Base-by-base conservation (phyloP, 805 yeast species). In the Yarrowia sp. region DNA sequence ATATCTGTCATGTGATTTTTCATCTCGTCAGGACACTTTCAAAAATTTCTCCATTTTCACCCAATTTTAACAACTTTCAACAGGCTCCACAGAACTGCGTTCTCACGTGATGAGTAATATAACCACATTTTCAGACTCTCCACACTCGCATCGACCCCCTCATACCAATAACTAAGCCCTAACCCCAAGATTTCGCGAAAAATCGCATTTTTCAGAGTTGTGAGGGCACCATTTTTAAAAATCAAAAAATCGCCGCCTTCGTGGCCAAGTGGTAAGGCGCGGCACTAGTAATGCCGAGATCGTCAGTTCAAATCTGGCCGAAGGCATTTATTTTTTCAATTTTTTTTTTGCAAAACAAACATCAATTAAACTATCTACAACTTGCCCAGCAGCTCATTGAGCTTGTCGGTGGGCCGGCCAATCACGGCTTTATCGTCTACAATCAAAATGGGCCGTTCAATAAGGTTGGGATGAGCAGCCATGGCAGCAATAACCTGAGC, bases 191-290 rank as follows among this genome's bases (percentile, higher is more conserved):
- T 22, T 22, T 22, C 5, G 28, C 28, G 28, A 22, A 3, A 3
- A 3, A 3, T 22, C 53, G 32, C 53, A 0, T 45, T 45, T 45
- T 11, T n/a, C 7, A n/a, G 4, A 3, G 5, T 22, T 22, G 28
- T 5, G 5, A 22, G 28, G 28, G 28, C 28, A 22, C 28, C 2
- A 6, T 11, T n/a, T 15, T 8, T 8, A 31, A 31, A 15, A 3
- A 8, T 22, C 28, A 22, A 22, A 22, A 22, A 22, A 22, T 22
- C 28, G 28, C 41, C 41, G 41, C 55, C 55, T 48, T 48, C 55
- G 55, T 48, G 55, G 55, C 55, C 55, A 48, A 48, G 55, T 48
- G 55, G 55, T 48, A 48, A 48, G 55, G 55, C 55, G 55, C 55
- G 11, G 55, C 55, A 48, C 42, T 48, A 48, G 55, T 48, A 48